These are phyloP conservation scores for Dujonia santamariae DNA, from an alignment of 1,139 yeast genomes.

Conservation along the genomic window DNA sequence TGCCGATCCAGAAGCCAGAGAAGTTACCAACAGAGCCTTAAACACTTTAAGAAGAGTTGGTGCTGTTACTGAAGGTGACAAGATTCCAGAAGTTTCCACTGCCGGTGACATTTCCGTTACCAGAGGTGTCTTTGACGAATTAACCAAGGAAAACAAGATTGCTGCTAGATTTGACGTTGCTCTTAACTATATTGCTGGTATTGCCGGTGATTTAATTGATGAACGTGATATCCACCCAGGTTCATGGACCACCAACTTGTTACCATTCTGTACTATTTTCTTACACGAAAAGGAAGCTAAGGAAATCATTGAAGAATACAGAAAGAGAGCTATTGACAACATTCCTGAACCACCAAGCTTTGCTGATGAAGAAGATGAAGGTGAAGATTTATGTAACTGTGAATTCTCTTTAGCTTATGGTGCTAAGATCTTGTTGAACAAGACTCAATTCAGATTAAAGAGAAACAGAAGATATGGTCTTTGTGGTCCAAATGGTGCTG, in stretches of 20 bases:
- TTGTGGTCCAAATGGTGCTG: constrained; percentile 99
- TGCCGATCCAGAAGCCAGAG: constrained; percentile 99
- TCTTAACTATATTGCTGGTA: constrained; percentile 81
- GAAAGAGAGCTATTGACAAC: constrained; percentile 96
- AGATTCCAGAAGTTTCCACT: constrained; percentile 92
- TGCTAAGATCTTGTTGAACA: constrained; percentile 99
- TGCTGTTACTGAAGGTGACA: constrained; percentile 86
- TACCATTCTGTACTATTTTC: constrained; percentile 95
- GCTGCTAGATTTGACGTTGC: constrained; percentile 78
- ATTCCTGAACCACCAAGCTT: constrained; percentile 93
- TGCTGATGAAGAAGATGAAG: constrained; percentile 99
- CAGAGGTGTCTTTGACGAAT: constrained; percentile 72
- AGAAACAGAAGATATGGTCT: constrained; percentile 99
- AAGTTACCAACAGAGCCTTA: constrained; percentile 94
- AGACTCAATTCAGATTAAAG: constrained; percentile 98
- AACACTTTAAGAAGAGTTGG: constrained; percentile 98
- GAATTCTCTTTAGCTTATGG: constrained; percentile 99
- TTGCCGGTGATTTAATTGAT: constrained; percentile 98
- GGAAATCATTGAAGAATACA: constrained; percentile 88
- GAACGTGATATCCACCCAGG: constrained; percentile 94
- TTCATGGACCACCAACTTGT: constrained; percentile 84
- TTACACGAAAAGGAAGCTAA: constrained; percentile 91
- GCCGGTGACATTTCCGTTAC: constrained; percentile 96
- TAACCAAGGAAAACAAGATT: constrained; percentile 67
- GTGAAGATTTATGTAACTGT: constrained; percentile 99